These are phyloP conservation scores for Trichoderma sp. DNA, from an alignment of 2,329 filamentous ascomycete species.

Conservation along the genomic window DNA sequence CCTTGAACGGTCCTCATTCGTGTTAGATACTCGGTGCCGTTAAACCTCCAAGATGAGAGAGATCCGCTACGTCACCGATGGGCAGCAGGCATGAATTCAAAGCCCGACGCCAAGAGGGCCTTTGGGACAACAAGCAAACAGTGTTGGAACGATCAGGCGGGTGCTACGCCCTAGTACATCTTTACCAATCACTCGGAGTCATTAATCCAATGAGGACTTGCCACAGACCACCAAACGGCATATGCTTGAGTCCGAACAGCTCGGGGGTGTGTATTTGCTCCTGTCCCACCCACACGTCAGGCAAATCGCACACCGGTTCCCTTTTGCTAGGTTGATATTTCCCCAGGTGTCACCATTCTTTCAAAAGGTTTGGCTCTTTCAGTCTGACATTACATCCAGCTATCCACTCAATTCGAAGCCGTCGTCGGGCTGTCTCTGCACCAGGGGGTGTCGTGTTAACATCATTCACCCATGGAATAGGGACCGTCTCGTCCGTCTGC, in stretches of 20 bases:
- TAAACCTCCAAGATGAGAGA: neutral
- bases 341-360: constrained; percentile 11
- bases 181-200: constrained; percentile 20
- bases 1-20: neutral
- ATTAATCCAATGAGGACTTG: constrained; percentile 20
- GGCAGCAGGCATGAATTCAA: constrained; percentile 14
- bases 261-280: constrained; percentile 14
- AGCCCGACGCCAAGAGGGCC: constrained; percentile 13
- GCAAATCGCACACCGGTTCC: constrained; percentile 20
- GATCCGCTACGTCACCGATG: constrained; percentile 17
- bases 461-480: constrained; percentile 1
- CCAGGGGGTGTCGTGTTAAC: neutral
- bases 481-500: constrained; percentile 2
- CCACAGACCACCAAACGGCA: constrained; percentile 18
- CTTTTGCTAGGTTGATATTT: constrained; percentile 9
- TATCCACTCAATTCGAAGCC: constrained; percentile 5
- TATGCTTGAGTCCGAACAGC: constrained; percentile 12
- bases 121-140: constrained; percentile 12
- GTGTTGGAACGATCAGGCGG: constrained; percentile 1
- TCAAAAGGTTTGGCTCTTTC: constrained; percentile 1
- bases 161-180: constrained; percentile 4
- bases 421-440: constrained; percentile 2
- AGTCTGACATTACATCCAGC: constrained; percentile 15
- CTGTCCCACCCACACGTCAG: constrained; percentile 22
- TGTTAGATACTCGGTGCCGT: neutral